Evolutionary conservation across 2,329 filamentous ascomycete genomes (phyloP).

Genomic region (Geosmithia flava): DNA sequence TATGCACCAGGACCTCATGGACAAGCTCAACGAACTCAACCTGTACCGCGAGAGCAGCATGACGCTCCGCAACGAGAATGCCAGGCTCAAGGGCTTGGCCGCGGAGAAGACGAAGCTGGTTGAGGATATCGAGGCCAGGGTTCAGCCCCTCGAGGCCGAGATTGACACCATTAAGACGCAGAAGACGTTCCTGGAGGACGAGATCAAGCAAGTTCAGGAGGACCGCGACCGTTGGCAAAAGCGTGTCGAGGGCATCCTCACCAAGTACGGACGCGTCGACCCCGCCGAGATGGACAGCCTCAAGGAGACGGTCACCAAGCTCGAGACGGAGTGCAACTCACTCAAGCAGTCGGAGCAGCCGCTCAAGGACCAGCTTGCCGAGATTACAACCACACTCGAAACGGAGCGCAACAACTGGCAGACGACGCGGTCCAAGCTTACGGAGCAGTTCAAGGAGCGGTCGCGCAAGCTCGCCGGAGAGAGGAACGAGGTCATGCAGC

Average conservation of each 20-base stretch:
- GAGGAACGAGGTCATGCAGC: slow-evolving; percentile 36
- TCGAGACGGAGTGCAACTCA: slow-evolving; percentile 53
- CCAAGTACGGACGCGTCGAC: slow-evolving; percentile 91
- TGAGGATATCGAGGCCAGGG: slow-evolving; percentile 58
- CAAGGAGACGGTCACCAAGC: slow-evolving; percentile 59
- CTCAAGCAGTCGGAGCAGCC: slow-evolving; percentile 36
- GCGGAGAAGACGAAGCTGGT: slow-evolving; percentile 63
- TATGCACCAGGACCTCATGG: slow-evolving; percentile 81
- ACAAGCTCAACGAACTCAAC: slow-evolving; percentile 91
- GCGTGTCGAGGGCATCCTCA: slow-evolving; percentile 87
- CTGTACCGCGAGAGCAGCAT: slow-evolving; percentile 91
- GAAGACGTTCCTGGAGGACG: slow-evolving; percentile 69
- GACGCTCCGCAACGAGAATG: slow-evolving; percentile 76
- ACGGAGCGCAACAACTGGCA: slow-evolving; percentile 42
- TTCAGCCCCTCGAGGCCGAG: slow-evolving; percentile 71
- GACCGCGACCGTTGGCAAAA: slow-evolving; percentile 94
- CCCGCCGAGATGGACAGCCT: slow-evolving; percentile 85
- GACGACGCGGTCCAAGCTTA: slow-evolving; percentile 36
- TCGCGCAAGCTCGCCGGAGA: slow-evolving; percentile 41
- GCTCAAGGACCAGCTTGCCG: slow-evolving; percentile 39
- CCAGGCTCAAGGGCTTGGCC: slow-evolving; percentile 65
- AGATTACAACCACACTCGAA: slow-evolving; percentile 38
- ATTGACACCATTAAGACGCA: slow-evolving; percentile 76
- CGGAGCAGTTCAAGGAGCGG: slow-evolving; percentile 52
- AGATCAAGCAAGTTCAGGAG: slow-evolving; percentile 78